Base-by-base conservation (phyloP, 2,329 filamentous ascomycete genomes). In the Simplicillium aogashimaense region DNA sequence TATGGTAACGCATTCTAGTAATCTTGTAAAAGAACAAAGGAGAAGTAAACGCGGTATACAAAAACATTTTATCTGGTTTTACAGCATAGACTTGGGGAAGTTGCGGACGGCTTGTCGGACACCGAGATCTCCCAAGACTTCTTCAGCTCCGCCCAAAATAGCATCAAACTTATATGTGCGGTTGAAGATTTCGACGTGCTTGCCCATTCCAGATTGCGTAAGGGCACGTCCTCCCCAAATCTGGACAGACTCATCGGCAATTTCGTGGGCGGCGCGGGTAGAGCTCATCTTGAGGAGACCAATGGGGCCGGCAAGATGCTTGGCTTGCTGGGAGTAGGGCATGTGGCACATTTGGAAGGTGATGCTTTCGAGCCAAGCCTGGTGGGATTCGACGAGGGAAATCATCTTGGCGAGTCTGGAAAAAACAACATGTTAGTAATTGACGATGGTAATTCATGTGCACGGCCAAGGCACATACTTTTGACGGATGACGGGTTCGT, bases 261-360 rank as follows among this genome's bases (percentile, higher is more conserved):
- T 78, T 54, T 92, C 86, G 57, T 90, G 84, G 2, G 86, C 83
- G 32, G 79, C 78, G 28, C 85, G 75, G 5, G 87, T 94, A 36
- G 72, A 67, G 60, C 78, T 83, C 60, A 83, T 84, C 66, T 94
- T 94, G 43, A 94, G 73, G 16, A 94, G 70, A 8, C 80, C 86
- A 47, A 94, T 88, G 20, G 86, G 86, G 0, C 87, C 87, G 39
- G 82, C 83, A 2, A 94, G 74, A 51, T 83, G 72, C 54, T 78
- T 77, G 17, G 82, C 70, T 59, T 94, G 86, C 56, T 90, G 65
- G 40, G 74, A 70, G 61, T 94, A 92, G 29, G 75, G 74, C 83
- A 94, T 86, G 58, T 86, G 71, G 66, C 75, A 83, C 86, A 94
- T 94, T 57, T 94, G 86, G 66, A 87, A 86, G 15, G 86, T 87